Evolutionary conservation across 2,329 filamentous ascomycete species (phyloP).

Genomic region (Blastomyces emzantsi): DNA sequence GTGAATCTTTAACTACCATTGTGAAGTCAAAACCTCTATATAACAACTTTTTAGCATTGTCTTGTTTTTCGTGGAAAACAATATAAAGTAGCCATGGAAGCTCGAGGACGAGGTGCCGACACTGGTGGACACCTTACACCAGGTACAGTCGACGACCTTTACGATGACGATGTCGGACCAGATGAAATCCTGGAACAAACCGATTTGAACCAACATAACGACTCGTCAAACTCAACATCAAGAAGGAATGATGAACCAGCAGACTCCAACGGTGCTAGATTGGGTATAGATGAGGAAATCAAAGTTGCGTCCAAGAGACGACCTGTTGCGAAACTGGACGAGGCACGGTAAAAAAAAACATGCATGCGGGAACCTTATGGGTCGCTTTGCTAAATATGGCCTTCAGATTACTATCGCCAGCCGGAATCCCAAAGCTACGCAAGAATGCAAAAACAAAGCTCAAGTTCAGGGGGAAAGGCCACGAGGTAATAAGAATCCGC

Average conservation of each 20-base stretch:
- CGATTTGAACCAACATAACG: conserved; percentile 19
- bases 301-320: conserved; percentile 67
- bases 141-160: conserved; percentile 52
- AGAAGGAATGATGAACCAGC: conserved; percentile 29
- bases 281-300: conserved; percentile 82
- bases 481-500: conserved; percentile 52
- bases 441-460: conserved; percentile 59
- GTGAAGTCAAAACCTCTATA: not conserved
- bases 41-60: not conserved
- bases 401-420: conserved; percentile 64
- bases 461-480: conserved; percentile 83
- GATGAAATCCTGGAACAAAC: conserved; percentile 42
- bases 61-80: not conserved
- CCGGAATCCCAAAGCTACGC: conserved; percentile 74
- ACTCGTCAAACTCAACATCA: conserved; percentile 19
- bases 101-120: not conserved
- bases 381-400: not conserved
- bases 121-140: not conserved
- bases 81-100: not conserved
- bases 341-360: conserved; percentile 49
- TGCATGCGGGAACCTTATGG: conserved; percentile 10
- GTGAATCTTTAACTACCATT: not conserved
- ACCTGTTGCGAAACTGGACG: conserved; percentile 79
- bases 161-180: conserved; percentile 62
- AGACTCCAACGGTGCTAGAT: conserved; percentile 39